phyloP scores from a whole-genome alignment of 495 filamentous ascomycete genomes.

The Rostrohypoxylon terebratum region DNA sequence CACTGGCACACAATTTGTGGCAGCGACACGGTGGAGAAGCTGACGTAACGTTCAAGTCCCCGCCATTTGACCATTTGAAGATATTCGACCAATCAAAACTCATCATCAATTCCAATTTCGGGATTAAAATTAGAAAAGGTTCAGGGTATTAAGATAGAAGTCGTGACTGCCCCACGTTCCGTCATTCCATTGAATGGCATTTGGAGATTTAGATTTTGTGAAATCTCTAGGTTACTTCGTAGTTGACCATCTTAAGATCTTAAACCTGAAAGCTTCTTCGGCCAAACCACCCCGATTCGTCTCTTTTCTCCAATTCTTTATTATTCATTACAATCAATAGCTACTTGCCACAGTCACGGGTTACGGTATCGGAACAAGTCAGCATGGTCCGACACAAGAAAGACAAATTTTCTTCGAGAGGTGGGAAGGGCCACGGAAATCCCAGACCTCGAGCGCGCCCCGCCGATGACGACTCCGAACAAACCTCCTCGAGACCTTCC shows the following conservation, averaged over 20 bases:
- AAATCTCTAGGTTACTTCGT: no score
- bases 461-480: slow-evolving; percentile 54
- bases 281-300: not conserved
- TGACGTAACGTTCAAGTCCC: slow-evolving; percentile 14
- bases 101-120: not conserved
- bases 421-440: slow-evolving; percentile 71
- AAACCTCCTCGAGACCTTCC: slow-evolving; percentile 63
- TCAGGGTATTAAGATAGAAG: slow-evolving; percentile 12
- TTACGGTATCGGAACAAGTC: not conserved
- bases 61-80: no score
- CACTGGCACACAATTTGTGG: slow-evolving; percentile 24
- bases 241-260: no score
- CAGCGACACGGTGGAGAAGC: slow-evolving; percentile 26
- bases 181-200: slow-evolving; percentile 31
- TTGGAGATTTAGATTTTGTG: slow-evolving; percentile 12
- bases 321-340: not conserved
- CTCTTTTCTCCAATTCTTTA: not conserved
- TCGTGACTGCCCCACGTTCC: slow-evolving; percentile 30
- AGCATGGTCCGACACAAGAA: slow-evolving; percentile 95
- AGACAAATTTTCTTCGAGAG: slow-evolving; percentile 76
- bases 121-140: slow-evolving; percentile 20
- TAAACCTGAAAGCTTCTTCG: not conserved
- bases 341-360: not conserved
- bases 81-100: slow-evolving; percentile 16
- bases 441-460: slow-evolving; percentile 53